Evolutionary conservation across 805 yeast genomes (phyloP).

Genomic region (Sugiyamaella qingdaonensis): DNA sequence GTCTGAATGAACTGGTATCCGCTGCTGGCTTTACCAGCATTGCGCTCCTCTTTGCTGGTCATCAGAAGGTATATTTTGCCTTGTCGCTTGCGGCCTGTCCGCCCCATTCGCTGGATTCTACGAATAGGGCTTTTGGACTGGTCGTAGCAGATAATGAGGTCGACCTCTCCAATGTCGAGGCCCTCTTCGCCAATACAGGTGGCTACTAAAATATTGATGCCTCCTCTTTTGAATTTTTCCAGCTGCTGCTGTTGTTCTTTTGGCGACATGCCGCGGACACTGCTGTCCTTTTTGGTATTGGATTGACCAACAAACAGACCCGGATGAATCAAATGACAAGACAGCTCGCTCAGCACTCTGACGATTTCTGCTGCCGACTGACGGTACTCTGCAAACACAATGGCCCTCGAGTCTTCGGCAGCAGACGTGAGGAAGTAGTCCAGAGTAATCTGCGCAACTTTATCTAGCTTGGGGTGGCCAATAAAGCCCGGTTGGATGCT

Average conservation of each 20-base stretch:
- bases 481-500: conserved; percentile 27
- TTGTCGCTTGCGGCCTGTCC: conserved; percentile 92
- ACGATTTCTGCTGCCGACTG: conserved; percentile 88
- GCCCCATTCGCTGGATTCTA: conserved; percentile 91
- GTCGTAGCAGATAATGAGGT: conserved; percentile 85
- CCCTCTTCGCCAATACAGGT: conserved; percentile 99
- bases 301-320: conserved; percentile 88
- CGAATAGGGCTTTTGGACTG: conserved; percentile 91
- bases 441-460: conserved; percentile 51
- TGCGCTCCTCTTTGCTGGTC: conserved; percentile 68
- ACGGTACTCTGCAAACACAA: conserved; percentile 82
- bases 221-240: conserved; percentile 65
- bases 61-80: conserved; percentile 75
- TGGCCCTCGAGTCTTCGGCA: conserved; percentile 52
- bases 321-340: conserved; percentile 46
- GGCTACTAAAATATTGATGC: conserved; percentile 78
- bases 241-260: conserved; percentile 78
- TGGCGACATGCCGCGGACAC: conserved; percentile 59
- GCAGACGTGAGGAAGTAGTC: conserved; percentile 46
- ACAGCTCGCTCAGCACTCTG: conserved; percentile 42
- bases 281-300: conserved; percentile 21
- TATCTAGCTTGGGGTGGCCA: conserved; percentile 72
- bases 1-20: conserved; percentile 77
- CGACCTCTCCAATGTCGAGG: conserved; percentile 96
- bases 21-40: conserved; percentile 78